Evolutionary conservation across 768 basidiomycete genomes (phyloP).

Genomic region (Clitopilus passeckerianus): DNA sequence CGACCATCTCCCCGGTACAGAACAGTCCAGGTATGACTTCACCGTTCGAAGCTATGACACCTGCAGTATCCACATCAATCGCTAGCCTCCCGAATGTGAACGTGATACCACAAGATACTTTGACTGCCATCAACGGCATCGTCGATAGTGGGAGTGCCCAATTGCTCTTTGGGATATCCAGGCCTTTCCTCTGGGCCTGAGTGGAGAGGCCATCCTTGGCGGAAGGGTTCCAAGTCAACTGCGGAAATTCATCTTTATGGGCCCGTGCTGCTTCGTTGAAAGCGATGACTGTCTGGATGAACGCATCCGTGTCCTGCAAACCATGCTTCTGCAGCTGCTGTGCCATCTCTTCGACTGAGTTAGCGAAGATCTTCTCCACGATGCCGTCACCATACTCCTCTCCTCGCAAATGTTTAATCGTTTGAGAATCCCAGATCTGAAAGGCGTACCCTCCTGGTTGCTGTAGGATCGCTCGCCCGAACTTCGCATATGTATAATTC

Average conservation of each 20-base stretch:
- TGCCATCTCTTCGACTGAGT: slow-evolving; percentile 45
- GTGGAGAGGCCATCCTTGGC: slow-evolving; percentile 61
- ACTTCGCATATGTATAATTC: slow-evolving; percentile 71
- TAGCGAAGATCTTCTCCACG: slow-evolving; percentile 48
- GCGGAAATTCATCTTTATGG: slow-evolving; percentile 28
- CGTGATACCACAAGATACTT: slow-evolving; percentile 65
- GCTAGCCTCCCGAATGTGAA: slow-evolving; percentile 71
- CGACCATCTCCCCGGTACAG: slow-evolving; percentile 67
- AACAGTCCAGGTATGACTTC: slow-evolving; percentile 49
- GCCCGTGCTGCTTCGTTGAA: slow-evolving; percentile 47
- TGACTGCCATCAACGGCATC: slow-evolving; percentile 59
- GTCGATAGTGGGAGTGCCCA: slow-evolving; percentile 58
- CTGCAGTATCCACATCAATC: slow-evolving; percentile 50
- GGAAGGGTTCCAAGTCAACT: slow-evolving; percentile 51
- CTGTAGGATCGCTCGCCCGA: slow-evolving; percentile 51
- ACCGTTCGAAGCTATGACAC: slow-evolving; percentile 39
- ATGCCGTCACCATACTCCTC: slow-evolving; percentile 66
- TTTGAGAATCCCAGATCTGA: slow-evolving; percentile 58
- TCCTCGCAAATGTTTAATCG: slow-evolving; percentile 36
- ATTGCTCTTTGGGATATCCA: slow-evolving; percentile 55
- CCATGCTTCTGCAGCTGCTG: slow-evolving; percentile 40
- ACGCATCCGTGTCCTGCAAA: slow-evolving; percentile 31
- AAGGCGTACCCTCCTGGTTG: slow-evolving; percentile 60
- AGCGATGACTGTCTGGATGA: slow-evolving; percentile 39
- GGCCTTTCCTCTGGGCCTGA: slow-evolving; percentile 25